Evolutionary conservation across 2,329 filamentous ascomycete species (phyloP).

Genomic region (Elsinoe necatrix): DNA sequence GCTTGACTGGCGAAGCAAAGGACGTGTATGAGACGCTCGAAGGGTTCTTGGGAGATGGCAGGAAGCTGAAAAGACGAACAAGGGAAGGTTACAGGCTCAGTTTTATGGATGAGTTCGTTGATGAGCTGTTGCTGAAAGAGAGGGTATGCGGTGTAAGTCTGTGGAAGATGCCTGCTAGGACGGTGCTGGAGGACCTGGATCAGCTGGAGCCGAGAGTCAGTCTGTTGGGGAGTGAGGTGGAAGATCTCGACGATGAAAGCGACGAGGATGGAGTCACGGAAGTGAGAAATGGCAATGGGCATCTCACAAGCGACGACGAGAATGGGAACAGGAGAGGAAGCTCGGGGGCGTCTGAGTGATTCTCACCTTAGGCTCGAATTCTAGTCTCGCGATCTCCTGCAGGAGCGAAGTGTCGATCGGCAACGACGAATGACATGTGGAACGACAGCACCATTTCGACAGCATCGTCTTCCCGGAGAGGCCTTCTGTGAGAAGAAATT

Average conservation of each 20-base stretch:
- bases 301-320: background rate
- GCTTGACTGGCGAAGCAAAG: conserved; percentile 72
- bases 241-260: conserved; percentile 54
- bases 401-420: too few relatives aligned
- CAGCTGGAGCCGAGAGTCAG: conserved; percentile 77
- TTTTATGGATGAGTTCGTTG: conserved; percentile 84
- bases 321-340: background rate
- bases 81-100: conserved; percentile 68
- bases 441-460: too few relatives aligned
- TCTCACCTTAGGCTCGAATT: background rate
- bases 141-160: conserved; percentile 84
- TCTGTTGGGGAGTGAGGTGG: conserved; percentile 66
- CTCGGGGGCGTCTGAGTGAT: background rate
- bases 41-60: conserved; percentile 68
- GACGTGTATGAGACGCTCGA: conserved; percentile 76
- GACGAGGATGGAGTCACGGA: conserved; percentile 21
- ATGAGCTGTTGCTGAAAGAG: conserved; percentile 81
- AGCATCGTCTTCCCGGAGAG: too few relatives aligned
- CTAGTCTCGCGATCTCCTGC: too few relatives aligned
- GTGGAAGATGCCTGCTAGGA: conserved; percentile 80
- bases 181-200: conserved; percentile 80
- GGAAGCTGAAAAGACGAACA: conserved; percentile 73
- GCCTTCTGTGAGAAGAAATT: too few relatives aligned
- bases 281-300: conserved; percentile 5
- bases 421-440: too few relatives aligned